Evolutionary conservation across 225 moss, liverwort and hornwort genomes (phyloP).

Genomic region (Marchantia paleacea): DNA sequence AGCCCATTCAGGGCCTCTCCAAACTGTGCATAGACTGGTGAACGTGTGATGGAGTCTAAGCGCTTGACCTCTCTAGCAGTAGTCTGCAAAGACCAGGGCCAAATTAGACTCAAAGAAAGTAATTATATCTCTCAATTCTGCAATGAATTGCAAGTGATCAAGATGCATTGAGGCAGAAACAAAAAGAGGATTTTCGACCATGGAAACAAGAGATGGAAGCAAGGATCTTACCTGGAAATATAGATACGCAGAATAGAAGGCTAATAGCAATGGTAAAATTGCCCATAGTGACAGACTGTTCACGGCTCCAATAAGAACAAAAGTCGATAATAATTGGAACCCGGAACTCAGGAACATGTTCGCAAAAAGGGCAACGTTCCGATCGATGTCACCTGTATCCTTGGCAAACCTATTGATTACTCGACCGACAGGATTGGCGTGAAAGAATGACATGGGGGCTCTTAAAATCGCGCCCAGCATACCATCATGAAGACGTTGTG

Average conservation of each 20-base stretch:
- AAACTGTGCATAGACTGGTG: slow-evolving; percentile 94
- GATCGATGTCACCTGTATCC: slow-evolving; percentile 91
- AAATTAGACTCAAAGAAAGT: not conserved
- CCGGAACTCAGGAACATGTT: slow-evolving; percentile 77
- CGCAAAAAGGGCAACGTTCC: slow-evolving; percentile 76
- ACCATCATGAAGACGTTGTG: slow-evolving; percentile 58
- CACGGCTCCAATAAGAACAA: slow-evolving; percentile 76
- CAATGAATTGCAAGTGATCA: too few species aligned
- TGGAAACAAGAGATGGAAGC: not conserved
- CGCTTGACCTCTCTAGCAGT: slow-evolving; percentile 95
- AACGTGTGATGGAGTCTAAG: slow-evolving; percentile 86
- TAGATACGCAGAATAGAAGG: slow-evolving; percentile 77
- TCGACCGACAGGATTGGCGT: slow-evolving; percentile 85
- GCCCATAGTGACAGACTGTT: slow-evolving; percentile 87
- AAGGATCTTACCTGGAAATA: slow-evolving; percentile 62
- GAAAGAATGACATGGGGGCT: slow-evolving; percentile 94
- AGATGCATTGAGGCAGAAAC: not conserved
- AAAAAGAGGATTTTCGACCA: not conserved
- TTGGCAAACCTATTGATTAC: slow-evolving; percentile 91
- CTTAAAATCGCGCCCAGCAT: slow-evolving; percentile 82
- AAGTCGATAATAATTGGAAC: slow-evolving; percentile 80
- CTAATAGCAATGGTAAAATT: slow-evolving; percentile 68
- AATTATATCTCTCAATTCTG: too few species aligned
- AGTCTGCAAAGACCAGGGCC: slow-evolving; percentile 30
- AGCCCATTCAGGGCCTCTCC: slow-evolving; percentile 94